Conservation (phyloP, 352 stramenopile species). For the Phytophthora cryptogea region DNA sequence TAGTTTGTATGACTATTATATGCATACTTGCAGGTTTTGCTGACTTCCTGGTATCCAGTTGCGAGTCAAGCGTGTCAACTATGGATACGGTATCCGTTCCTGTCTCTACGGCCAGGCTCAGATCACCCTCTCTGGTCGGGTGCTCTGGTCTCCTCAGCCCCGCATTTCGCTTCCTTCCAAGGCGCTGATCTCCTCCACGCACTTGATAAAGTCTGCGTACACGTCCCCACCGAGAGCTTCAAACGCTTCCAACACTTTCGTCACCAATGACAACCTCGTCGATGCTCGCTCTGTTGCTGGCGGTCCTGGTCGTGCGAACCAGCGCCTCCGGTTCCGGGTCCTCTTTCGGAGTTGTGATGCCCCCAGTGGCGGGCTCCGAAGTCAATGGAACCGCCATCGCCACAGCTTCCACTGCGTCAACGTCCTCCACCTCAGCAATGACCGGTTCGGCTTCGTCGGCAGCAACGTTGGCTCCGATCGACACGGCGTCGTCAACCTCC, state of each 20-base stretch:
- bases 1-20: conserved; percentile 3
- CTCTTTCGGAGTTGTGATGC: conserved; percentile 1
- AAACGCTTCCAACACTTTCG: background rate
- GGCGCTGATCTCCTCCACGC: background rate
- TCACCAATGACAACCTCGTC: conserved; percentile 11
- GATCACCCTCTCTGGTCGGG: conserved; percentile 29
- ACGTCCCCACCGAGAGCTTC: background rate
- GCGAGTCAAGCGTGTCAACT: conserved; percentile 11
- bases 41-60: conserved; percentile 15
- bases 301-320: conserved; percentile 9
- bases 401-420: conserved; percentile 8
- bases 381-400: conserved; percentile 1
- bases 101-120: conserved; percentile 21
- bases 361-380: conserved; percentile 4
- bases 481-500: conserved; percentile 45
- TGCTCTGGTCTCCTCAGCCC: conserved; percentile 22
- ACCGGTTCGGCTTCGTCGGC: conserved; percentile 6
- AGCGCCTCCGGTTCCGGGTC: conserved; percentile 23
- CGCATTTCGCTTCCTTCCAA: conserved; percentile 16
- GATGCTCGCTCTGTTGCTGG: conserved; percentile 21
- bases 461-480: conserved; percentile 29
- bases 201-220: background rate
- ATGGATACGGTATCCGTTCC: conserved; percentile 8
- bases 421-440: conserved; percentile 3
- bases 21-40: conserved; percentile 1